Conservation (phyloP, 169 alveolate genomes). For the Plasmodium cynomolgi region DNA sequence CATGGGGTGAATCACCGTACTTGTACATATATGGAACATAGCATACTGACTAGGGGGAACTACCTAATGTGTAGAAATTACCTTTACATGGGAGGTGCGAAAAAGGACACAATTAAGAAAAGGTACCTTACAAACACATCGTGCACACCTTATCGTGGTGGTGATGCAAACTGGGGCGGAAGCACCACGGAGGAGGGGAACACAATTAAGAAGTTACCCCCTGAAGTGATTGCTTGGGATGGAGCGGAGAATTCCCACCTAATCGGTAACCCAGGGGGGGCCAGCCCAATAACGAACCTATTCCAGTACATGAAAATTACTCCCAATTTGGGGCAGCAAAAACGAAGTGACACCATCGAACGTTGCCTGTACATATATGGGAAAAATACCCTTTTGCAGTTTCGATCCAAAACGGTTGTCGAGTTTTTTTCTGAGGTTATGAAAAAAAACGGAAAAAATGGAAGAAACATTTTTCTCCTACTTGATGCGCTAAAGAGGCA, state of each 20-base stretch:
- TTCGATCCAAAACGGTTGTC: slow-evolving; percentile 6
- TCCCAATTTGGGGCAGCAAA: neutral
- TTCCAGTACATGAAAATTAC: neutral
- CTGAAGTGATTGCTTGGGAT: neutral
- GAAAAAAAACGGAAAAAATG: neutral
- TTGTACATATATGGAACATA: slow-evolving; percentile 4
- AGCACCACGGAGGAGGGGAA: neutral
- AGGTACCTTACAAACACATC: neutral
- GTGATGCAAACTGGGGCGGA: neutral
- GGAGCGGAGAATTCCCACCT: neutral
- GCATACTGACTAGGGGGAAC: slow-evolving; percentile 23
- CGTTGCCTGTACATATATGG: slow-evolving; percentile 26
- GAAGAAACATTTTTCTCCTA: slow-evolving; percentile 1
- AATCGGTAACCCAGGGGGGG: neutral
- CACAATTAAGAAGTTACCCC: neutral
- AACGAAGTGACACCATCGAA: neutral
- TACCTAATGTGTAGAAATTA: slow-evolving; percentile 14
- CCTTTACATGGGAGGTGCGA: neutral
- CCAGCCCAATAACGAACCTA: neutral
- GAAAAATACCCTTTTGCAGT: neutral
- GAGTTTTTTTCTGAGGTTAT: slow-evolving; percentile 22
- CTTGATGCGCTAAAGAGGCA: slow-evolving; percentile 21
- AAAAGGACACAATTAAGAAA: neutral
- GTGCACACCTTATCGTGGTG: neutral
- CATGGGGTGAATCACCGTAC: neutral